phyloP scores from a whole-genome alignment of 371 early-diverging fungal species.

The Mucor sp. region DNA sequence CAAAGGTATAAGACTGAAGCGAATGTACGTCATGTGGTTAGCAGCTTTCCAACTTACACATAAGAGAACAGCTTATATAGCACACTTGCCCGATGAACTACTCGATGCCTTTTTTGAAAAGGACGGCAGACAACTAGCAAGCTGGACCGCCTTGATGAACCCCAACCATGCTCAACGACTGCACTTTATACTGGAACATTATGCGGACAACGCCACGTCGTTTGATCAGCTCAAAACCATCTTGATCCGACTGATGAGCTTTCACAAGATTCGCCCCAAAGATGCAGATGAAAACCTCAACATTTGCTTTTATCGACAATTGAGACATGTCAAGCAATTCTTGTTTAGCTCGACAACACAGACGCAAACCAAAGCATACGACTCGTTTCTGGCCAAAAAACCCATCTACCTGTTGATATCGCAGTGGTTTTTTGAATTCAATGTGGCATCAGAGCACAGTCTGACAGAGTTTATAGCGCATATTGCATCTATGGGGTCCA shows the following conservation, averaged over 20 bases:
- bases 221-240: background rate
- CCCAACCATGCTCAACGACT: background rate
- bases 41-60: too few species aligned
- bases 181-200: background rate
- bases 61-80: slow-evolving; percentile 9
- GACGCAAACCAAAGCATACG: slow-evolving; percentile 2
- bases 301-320: background rate
- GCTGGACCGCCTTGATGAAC: slow-evolving; percentile 1
- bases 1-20: background rate
- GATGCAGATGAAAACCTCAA: background rate
- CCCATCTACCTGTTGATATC: slow-evolving; percentile 6
- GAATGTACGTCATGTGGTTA: too few species aligned
- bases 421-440: slow-evolving; percentile 16
- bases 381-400: background rate
- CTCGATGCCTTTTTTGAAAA: background rate
- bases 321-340: background rate
- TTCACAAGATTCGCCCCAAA: background rate
- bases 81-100: background rate
- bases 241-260: background rate
- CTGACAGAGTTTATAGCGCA: background rate
- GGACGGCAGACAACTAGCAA: slow-evolving; percentile 4
- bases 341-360: background rate
- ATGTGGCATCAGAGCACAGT: background rate
- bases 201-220: background rate
- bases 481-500: background rate